Percentiles rank a stretch among this genome's conserved stretches.
Evolutionary conservation across 108 stramenopile species (phyloP).

Genomic region (Parietichytrium sp.): DNA sequence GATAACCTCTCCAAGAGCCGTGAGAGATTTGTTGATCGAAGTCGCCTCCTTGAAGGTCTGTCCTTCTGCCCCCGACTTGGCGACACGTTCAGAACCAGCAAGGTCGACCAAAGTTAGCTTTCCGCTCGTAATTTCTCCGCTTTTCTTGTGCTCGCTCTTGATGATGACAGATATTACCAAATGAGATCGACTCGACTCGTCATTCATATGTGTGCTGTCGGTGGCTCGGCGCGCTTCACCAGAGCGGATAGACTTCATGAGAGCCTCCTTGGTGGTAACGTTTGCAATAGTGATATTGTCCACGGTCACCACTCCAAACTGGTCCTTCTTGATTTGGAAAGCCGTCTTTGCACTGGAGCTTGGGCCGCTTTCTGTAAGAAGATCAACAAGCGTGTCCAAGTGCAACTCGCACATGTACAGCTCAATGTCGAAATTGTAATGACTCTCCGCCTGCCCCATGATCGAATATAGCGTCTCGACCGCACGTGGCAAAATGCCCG

Average conservation of each 20-base stretch:
- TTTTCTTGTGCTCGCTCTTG: slow-evolving; percentile 22
- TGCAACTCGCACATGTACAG: slow-evolving; percentile 64
- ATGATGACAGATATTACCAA: slow-evolving; percentile 38
- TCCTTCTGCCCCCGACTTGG: slow-evolving; percentile 33
- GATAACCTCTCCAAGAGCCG: slow-evolving; percentile 49
- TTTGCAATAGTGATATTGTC: slow-evolving; percentile 20
- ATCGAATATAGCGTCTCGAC: slow-evolving; percentile 44
- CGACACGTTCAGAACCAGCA: slow-evolving; percentile 40
- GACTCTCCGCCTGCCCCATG: not conserved
- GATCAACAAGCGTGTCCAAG: slow-evolving; percentile 75
- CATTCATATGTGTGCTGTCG: slow-evolving; percentile 8
- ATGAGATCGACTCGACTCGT: slow-evolving; percentile 32
- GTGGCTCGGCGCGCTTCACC: not conserved
- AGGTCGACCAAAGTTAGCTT: slow-evolving; percentile 50
- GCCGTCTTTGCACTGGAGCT: not conserved
- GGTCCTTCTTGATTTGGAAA: slow-evolving; percentile 36
- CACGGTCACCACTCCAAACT: not conserved
- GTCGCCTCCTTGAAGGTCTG: slow-evolving; percentile 20
- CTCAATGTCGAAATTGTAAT: slow-evolving; percentile 50
- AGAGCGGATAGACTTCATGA: not conserved
- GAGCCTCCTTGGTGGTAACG: not conserved
- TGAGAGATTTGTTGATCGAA: slow-evolving; percentile 43
- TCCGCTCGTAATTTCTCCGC: slow-evolving; percentile 1
- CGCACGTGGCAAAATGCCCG: slow-evolving; percentile 57
- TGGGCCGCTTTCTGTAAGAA: slow-evolving; percentile 59